Evolutionary conservation across 2,329 filamentous ascomycete species (phyloP), one percentile per base, ranked within the genome.

Genomic region (Sclerotinia trifoliorum): DNA sequence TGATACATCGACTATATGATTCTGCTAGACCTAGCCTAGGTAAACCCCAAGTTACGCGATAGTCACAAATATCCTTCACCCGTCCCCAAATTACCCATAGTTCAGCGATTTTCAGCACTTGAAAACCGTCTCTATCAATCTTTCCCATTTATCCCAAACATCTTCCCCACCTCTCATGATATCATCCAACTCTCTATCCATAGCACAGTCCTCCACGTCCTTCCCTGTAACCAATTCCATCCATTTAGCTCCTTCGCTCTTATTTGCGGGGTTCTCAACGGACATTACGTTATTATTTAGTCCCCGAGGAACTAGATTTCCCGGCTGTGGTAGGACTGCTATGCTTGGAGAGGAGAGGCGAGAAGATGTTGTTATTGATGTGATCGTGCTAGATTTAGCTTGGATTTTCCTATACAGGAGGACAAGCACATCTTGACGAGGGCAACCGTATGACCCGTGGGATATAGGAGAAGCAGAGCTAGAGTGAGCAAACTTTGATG

Each of bases 101-200:
- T 26, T 10, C 19, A 26, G 48, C n/a, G 2, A 8, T 24, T 19
- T 58, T 58, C 56, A 44, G 39, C n/a, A 46, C 56, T 46, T 60
- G 56, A 46, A 60, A 60, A 60, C 5, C 42, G 24, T 8, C 26
- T 4, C 8, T 60, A 46, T 60, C 39, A 46, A 21, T 13, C 17
- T 46, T 29, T 60, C 56, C 56, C 56, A 60, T 21, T 57, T 57
- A 17, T 57, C 15, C 55, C 32, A 57, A 24, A 24, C 32, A 24
- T 46, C 42, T 21, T 5, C 39, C 6, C 15, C 56, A 4, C 56
- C 56, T 60, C 39, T 32, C 42, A 60, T 7, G 5, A 60, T 44
- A 32, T 46, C 39, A n/a, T 46, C 24, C 19, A 60, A 15, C 2
- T 32, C 24, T 7, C 24, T 60, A 21, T 46, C 56, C 2, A 46